Percentiles rank a stretch among this genome's conserved stretches.
phyloP scores from a whole-genome alignment of 108 stramenopile genomes.

The Parmales sp. region DNA sequence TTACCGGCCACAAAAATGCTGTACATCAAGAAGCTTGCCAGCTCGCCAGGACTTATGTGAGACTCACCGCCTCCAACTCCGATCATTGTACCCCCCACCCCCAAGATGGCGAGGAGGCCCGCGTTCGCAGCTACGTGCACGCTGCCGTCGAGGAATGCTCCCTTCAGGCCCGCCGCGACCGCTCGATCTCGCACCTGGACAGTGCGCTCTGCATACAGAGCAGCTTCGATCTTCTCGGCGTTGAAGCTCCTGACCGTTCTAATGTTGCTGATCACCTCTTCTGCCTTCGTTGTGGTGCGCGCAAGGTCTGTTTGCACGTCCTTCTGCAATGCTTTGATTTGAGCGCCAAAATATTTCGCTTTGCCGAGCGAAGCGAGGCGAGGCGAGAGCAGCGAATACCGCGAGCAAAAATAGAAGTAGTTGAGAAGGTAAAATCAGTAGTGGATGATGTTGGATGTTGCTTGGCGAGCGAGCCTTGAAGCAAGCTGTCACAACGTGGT shows the following conservation, averaged over 20 bases:
- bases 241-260: conserved; percentile 65
- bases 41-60: conserved; percentile 35
- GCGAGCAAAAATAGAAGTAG: no score
- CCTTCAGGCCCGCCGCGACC: conserved; percentile 48
- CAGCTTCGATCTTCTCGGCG: conserved; percentile 49
- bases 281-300: conserved; percentile 51
- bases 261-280: conserved; percentile 51
- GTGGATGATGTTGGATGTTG: no score
- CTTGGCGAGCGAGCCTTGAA: no score
- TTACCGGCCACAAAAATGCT: conserved; percentile 69
- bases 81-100: conserved; percentile 65
- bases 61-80: conserved; percentile 42
- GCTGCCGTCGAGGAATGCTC: conserved; percentile 56
- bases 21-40: conserved; percentile 80
- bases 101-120: conserved; percentile 60
- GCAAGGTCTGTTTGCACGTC: conserved; percentile 53
- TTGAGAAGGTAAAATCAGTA: no score
- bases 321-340: conserved; percentile 42
- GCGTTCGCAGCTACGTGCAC: conserved; percentile 62
- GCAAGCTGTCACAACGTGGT: no score
- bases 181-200: conserved; percentile 48
- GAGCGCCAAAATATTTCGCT: conserved; percentile 42
- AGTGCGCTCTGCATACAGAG: conserved; percentile 41
- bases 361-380: no score
- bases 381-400: no score